Evolutionary conservation across 176 grass and related monocot genomes (phyloP), one percentile per base, ranked within the genome.

Genomic region (Paspalum vaginatum): DNA sequence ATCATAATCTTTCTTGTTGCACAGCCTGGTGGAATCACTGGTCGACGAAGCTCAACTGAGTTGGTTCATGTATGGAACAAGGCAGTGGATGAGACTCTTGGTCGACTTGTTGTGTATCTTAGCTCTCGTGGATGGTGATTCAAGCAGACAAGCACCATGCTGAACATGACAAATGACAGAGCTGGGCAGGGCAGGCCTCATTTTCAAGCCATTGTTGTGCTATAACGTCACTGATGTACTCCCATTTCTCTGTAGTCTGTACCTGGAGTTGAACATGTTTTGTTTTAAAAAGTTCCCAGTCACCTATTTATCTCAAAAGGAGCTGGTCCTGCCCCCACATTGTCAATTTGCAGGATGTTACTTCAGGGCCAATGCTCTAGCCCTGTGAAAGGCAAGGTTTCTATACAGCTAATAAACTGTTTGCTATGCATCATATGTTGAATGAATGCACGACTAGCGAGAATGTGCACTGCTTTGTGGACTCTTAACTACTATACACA

Each of bases 41-140:
- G 21, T 60, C 47, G 66, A 45, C 81, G 27, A 9, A 24, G 27
- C 22, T 77, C 88, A 53, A 65, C 43, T 67, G 66, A 89, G 5
- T 25, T 89, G 17, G 78, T 83, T 78, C 88, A 78, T 40, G 78
- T 82, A 26, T 89, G 88, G 88, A 89, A 89, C 65, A 89, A 89
- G 73, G 78, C 83, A 16, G 88, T 89, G 22, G 88, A 89, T 4
- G 83, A 89, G 66, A 86, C 88, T 15, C 83, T 89, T 52, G 88
- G 88, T 2, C 65, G 79, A 45, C 78, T 86, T 82, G 78, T 89
- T 72, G 78, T 77, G 43, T 89, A 86, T 68, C 83, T 89, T 58
- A 89, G 88, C 83, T 89, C 88, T 53, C 88, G 79, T 73, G 88
- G 83, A 46, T 89, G 88, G 88, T 89, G 76, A 82, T 78, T 67